Base-by-base conservation (phyloP, 441 rosid genomes). In the Corymbia calophylla region DNA sequence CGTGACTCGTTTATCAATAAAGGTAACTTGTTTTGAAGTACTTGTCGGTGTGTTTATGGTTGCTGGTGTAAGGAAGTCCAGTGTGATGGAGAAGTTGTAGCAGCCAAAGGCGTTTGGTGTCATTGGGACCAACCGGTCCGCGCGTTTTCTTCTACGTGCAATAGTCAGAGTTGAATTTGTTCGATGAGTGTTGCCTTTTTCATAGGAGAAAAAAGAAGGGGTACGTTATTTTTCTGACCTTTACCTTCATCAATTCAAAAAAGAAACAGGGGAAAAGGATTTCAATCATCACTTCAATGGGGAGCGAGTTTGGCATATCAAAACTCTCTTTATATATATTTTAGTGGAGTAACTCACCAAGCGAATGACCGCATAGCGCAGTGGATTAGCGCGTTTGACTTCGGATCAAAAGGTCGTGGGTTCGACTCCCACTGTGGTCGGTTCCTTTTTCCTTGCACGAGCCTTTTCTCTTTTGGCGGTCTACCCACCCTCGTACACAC, bases 391-490 rank as follows among this genome's bases (percentile, higher is more conserved):
- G 90, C 92, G 91, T 91, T 89, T 91, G 91, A 91, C 92, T 91
- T 91, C 92, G 89, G 91, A 91, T 91, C 92, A 91, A 86, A 89
- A 91, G 92, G 91, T 91, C 92, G 92, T 89, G 89, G 91, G 92
- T 89, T 91, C 91, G 91, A 91, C 92, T 91, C 92, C 92, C 92
- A 91, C 91, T 91, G 92, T 91, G 92, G 92, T 91, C 92, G 80
- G 7, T 32, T 2, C 77, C 3, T 23, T 11, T 39, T 73, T 6
- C 1, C 81, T 70, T 5, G 9, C 84, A 1, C 84, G n/a, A 73
- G 51, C 51, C 10, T 77, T 4, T 39, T 11, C 9, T 11, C 6
- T 73, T 77, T 39, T 23, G 51, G 13, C 51, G 84, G 84, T 12
- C 23, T 44, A 12, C 81, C 23, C 27, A 2, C 47, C 27, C 27